Conservation (phyloP, 1,284 basidiomycete genomes). For the Ceratobasidium sp. region DNA sequence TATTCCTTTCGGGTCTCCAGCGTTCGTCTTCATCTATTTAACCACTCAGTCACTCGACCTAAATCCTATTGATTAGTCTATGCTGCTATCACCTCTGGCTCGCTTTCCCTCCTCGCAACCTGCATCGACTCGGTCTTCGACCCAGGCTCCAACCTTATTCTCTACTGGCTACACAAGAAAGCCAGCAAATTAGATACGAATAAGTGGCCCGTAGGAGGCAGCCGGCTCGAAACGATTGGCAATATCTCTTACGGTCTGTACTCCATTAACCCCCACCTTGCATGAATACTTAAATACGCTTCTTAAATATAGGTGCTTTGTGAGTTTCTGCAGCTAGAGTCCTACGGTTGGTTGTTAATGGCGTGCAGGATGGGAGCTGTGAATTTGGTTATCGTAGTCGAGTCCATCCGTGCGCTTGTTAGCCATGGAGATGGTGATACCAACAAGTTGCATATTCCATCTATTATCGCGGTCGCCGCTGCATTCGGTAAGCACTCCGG, state of each 20-base stretch:
- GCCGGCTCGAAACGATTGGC: slow-evolving; percentile 91
- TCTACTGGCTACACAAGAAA: slow-evolving; percentile 86
- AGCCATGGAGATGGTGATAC: slow-evolving; percentile 68
- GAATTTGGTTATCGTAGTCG: slow-evolving; percentile 87
- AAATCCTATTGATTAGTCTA: slow-evolving; percentile 60
- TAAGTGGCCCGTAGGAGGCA: slow-evolving; percentile 93
- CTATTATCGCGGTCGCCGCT: slow-evolving; percentile 84
- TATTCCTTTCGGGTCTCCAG: slow-evolving; percentile 76
- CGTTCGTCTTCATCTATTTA: slow-evolving; percentile 60
- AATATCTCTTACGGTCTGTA: slow-evolving; percentile 87
- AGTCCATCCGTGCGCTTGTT: slow-evolving; percentile 80
- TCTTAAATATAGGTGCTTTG: slow-evolving; percentile 70
- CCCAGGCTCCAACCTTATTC: slow-evolving; percentile 88
- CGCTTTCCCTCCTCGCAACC: slow-evolving; percentile 90
- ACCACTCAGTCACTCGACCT: slow-evolving; percentile 51
- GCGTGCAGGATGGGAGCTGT: slow-evolving; percentile 82
- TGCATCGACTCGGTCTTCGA: slow-evolving; percentile 93
- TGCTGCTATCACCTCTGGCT: slow-evolving; percentile 87
- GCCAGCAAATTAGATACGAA: slow-evolving; percentile 78
- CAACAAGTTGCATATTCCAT: slow-evolving; percentile 82
- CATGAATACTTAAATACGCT: neutral
- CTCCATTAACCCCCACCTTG: neutral
- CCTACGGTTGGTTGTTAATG: slow-evolving; percentile 38
- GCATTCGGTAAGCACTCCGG: slow-evolving; percentile 73
- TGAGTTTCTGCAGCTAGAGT: slow-evolving; percentile 60